Evolutionary conservation across 345 rosid species (phyloP).

Genomic region (Syzygium aromaticum): DNA sequence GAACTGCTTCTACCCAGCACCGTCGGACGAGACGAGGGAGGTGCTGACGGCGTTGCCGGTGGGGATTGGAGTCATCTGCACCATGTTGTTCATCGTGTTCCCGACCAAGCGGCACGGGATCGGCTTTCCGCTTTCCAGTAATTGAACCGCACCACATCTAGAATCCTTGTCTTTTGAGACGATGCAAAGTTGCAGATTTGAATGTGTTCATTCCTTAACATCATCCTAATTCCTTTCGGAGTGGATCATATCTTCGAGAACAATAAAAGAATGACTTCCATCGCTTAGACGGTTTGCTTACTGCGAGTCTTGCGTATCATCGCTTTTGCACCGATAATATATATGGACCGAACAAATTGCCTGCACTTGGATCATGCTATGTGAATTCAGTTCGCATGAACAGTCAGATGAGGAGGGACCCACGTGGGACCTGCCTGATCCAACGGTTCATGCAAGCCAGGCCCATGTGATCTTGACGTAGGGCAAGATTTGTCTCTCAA

Average conservation of each 20-base stretch:
- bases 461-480: background rate
- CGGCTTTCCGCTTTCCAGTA: slow-evolving; percentile 64
- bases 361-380: background rate
- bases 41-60: slow-evolving; percentile 72
- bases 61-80: slow-evolving; percentile 62
- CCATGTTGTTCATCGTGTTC: slow-evolving; percentile 73
- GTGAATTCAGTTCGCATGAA: background rate
- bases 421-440: background rate
- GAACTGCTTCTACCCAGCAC: slow-evolving; percentile 64
- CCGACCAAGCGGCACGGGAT: slow-evolving; percentile 88
- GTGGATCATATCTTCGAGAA: background rate
- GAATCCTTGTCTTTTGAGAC: background rate
- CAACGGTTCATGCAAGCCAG: background rate
- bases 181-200: background rate
- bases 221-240: background rate
- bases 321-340: background rate
- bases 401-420: background rate
- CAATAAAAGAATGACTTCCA: background rate
- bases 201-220: background rate
- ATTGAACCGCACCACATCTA: slow-evolving; percentile 4
- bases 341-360: too few relatives aligned
- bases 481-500: background rate
- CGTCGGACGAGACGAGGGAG: slow-evolving; percentile 59
- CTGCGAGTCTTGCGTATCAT: background rate
- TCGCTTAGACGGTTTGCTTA: background rate